phyloP scores from a whole-genome alignment of 2,329 filamentous ascomycete genomes.

The Salinomyces thailandicus region DNA sequence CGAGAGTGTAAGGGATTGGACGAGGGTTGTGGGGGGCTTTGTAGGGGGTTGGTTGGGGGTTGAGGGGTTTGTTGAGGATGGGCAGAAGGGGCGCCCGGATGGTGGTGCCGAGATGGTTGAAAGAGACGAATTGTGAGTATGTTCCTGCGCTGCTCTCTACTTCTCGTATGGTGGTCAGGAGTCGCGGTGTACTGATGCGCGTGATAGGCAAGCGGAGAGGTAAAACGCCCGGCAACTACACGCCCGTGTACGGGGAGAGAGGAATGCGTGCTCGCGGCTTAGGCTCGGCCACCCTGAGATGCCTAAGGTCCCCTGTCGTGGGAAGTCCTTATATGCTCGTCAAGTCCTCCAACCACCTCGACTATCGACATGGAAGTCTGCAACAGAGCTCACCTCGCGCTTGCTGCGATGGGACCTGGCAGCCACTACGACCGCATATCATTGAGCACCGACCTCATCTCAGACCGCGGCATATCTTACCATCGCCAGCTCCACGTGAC shows the following conservation, averaged over 20 bases:
- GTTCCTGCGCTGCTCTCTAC: conserved; percentile 2
- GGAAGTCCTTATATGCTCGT: too few relatives aligned
- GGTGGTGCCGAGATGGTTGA: not conserved
- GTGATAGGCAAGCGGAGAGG: not conserved
- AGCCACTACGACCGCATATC: too few relatives aligned
- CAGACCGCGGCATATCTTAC: too few relatives aligned
- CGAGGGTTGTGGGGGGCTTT: conserved; percentile 72
- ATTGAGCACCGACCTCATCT: too few relatives aligned
- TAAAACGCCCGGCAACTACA: not conserved
- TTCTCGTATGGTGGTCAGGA: not conserved
- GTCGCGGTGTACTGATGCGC: too few relatives aligned
- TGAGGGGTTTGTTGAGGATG: conserved; percentile 41
- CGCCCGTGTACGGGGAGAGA: not conserved
- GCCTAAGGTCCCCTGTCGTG: too few relatives aligned
- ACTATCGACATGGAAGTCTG: too few relatives aligned
- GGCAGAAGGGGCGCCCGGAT: not conserved
- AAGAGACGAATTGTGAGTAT: conserved; percentile 9
- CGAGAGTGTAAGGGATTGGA: conserved; percentile 76
- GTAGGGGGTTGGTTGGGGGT: conserved; percentile 87
- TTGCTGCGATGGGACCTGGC: too few relatives aligned
- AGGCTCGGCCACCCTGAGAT: too few relatives aligned
- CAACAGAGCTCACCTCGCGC: too few relatives aligned
- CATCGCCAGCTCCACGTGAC: conserved; percentile 1
- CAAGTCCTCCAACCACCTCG: too few relatives aligned
- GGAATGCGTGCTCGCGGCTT: too few relatives aligned